A percentile compares a stretch with the other conserved stretches of the same genome.
phyloP scores from a whole-genome alignment of 2,329 filamentous ascomycete genomes.

The Cordyceps militaris region DNA sequence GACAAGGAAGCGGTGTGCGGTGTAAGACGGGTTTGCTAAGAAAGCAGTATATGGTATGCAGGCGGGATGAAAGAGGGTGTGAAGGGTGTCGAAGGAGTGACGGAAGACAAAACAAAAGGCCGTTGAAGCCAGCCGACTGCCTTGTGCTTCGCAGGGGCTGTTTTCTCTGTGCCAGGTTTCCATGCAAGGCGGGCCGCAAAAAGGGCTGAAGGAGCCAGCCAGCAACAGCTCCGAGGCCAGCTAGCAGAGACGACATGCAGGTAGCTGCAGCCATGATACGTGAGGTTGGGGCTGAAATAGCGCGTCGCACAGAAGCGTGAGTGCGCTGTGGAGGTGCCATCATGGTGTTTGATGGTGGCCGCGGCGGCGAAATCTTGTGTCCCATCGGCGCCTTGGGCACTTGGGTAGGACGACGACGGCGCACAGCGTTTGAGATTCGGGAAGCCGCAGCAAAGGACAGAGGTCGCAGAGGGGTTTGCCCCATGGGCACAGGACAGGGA shows the following conservation, averaged over 20 bases:
- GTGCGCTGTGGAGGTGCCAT: neutral
- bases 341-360: neutral
- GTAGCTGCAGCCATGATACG: neutral
- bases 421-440: neutral
- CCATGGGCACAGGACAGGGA: neutral
- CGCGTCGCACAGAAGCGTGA: neutral
- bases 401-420: neutral
- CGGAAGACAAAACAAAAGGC: neutral
- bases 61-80: constrained; percentile 3
- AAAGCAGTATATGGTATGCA: neutral
- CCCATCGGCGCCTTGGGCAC: neutral
- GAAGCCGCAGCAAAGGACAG: neutral
- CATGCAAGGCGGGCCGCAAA: constrained; percentile 1
- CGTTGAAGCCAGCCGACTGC: neutral
- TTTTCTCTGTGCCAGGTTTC: neutral
- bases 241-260: neutral
- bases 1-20: constrained; percentile 8
- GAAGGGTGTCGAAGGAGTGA: neutral
- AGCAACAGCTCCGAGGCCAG: neutral
- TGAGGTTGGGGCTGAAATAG: constrained; percentile 6
- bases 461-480: neutral
- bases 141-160: neutral
- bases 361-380: neutral
- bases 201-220: constrained; percentile 8
- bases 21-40: constrained; percentile 2